Evolutionary conservation across 495 filamentous ascomycete species (phyloP).

Genomic region (Platismatia glauca): DNA sequence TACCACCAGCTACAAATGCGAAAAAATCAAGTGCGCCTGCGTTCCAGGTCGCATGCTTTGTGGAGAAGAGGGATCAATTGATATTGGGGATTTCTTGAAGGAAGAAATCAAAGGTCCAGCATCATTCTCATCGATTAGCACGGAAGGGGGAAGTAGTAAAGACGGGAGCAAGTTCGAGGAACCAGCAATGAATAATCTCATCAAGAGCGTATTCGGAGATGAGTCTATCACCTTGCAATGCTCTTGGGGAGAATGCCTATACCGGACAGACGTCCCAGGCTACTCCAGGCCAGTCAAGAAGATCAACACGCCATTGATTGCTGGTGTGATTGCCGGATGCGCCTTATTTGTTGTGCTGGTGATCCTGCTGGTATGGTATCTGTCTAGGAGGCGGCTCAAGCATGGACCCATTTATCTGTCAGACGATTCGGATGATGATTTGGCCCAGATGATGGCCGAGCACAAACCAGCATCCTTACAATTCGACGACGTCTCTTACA

Average conservation of each 20-base stretch:
- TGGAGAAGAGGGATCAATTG: slow-evolving; percentile 80
- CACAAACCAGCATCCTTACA: slow-evolving; percentile 84
- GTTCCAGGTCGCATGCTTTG: slow-evolving; percentile 89
- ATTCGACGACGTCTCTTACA: slow-evolving; percentile 82
- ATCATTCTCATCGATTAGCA: slow-evolving; percentile 62
- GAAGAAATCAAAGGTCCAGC: slow-evolving; percentile 79
- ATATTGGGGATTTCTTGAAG: slow-evolving; percentile 80
- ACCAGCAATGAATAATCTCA: slow-evolving; percentile 81
- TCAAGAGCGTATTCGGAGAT: slow-evolving; percentile 82
- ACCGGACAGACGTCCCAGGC: slow-evolving; percentile 84
- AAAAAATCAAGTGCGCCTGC: slow-evolving; percentile 77
- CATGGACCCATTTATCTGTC: slow-evolving; percentile 67
- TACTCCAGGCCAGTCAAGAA: slow-evolving; percentile 81
- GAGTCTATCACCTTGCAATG: slow-evolving; percentile 77
- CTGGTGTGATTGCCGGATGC: slow-evolving; percentile 81
- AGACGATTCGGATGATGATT: slow-evolving; percentile 87
- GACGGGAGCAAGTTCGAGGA: slow-evolving; percentile 78
- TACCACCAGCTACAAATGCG: slow-evolving; percentile 72
- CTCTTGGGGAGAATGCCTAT: slow-evolving; percentile 81
- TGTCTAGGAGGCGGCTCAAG: slow-evolving; percentile 62
- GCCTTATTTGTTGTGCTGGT: slow-evolving; percentile 79
- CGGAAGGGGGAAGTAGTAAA: slow-evolving; percentile 45
- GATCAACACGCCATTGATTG: slow-evolving; percentile 96
- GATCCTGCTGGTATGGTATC: slow-evolving; percentile 77
- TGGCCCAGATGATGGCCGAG: slow-evolving; percentile 73